Percentiles rank a stretch among this genome's conserved stretches.
These are phyloP conservation scores for Cryphonectria radicalis DNA, from an alignment of 2,329 filamentous ascomycete genomes.

Conservation along the genomic window DNA sequence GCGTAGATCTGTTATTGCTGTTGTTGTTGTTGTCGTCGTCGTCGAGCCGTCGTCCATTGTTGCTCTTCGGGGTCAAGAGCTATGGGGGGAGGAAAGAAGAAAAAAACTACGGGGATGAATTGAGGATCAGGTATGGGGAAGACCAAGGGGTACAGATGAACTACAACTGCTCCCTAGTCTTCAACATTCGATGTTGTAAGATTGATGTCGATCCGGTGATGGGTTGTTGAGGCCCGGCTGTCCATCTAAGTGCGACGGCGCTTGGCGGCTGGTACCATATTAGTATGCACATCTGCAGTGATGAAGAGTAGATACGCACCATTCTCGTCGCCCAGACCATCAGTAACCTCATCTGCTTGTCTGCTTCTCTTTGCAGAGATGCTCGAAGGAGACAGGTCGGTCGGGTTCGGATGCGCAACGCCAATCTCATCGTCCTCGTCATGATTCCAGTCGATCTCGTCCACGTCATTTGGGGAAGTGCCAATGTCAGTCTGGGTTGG, in stretches of 20 bases:
- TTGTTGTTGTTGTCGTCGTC: background rate
- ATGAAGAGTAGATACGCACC: slow-evolving; percentile 32
- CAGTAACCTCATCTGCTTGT: slow-evolving; percentile 37
- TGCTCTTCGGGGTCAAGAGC: slow-evolving; percentile 14
- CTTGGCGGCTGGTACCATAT: slow-evolving; percentile 50
- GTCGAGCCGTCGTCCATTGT: slow-evolving; percentile 19
- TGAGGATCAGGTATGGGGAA: background rate
- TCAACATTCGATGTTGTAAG: background rate
- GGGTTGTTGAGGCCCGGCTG: background rate
- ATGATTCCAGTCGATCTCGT: slow-evolving; percentile 44
- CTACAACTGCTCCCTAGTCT: slow-evolving; percentile 26
- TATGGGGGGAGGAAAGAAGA: background rate
- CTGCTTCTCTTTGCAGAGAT: slow-evolving; percentile 39
- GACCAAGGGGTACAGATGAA: slow-evolving; percentile 27
- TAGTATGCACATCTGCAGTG: slow-evolving; percentile 32
- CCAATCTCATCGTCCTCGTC: slow-evolving; percentile 41
- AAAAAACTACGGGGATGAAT: background rate
- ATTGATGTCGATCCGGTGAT: background rate
- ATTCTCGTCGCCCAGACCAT: slow-evolving; percentile 45
- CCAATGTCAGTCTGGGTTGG: slow-evolving; percentile 13
- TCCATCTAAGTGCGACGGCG: slow-evolving; percentile 49
- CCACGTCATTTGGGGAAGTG: slow-evolving; percentile 25
- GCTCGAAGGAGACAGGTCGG: slow-evolving; percentile 34
- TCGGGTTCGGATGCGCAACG: slow-evolving; percentile 30
- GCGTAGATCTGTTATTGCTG: background rate